phyloP scores from a whole-genome alignment of 2,329 filamentous ascomycete species.

The Fusarium chlamydosporum region DNA sequence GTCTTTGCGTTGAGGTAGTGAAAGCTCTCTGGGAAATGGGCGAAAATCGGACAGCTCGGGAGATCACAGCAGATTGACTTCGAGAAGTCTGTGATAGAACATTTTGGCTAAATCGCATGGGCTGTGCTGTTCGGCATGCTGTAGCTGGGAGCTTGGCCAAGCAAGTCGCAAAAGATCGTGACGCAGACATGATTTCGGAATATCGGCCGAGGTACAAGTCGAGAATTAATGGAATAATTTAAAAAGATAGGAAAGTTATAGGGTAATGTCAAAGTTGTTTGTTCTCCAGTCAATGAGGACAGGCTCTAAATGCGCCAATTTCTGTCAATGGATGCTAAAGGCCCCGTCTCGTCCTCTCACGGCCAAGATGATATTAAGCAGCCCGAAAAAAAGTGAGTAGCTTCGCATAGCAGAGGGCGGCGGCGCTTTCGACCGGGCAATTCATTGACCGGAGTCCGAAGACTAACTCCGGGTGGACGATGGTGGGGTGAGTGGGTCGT shows the following conservation, averaged over 20 bases:
- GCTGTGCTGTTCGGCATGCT: constrained; percentile 51
- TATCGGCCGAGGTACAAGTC: constrained; percentile 22
- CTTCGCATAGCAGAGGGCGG: constrained; percentile 47
- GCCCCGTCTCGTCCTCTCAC: constrained; percentile 52
- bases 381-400: constrained; percentile 49
- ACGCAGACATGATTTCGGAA: constrained; percentile 52
- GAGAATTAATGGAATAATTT: constrained; percentile 19
- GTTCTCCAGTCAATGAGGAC: constrained; percentile 22
- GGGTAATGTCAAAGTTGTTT: constrained; percentile 14
- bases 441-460: constrained; percentile 55
- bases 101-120: constrained; percentile 42
- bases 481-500: constrained; percentile 24
- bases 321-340: constrained; percentile 49
- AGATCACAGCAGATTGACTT: constrained; percentile 34
- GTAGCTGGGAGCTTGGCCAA: constrained; percentile 53
- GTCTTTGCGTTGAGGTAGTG: constrained; percentile 70
- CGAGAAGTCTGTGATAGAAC: constrained; percentile 38
- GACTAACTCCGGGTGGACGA: constrained; percentile 47
- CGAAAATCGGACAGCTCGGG: constrained; percentile 31
- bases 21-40: constrained; percentile 66
- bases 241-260: constrained; percentile 10
- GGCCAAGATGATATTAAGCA: constrained; percentile 53
- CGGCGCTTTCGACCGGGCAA: constrained; percentile 52
- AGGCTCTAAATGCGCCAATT: constrained; percentile 45
- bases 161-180: constrained; percentile 54